phyloP scores from a whole-genome alignment of 2,329 filamentous ascomycete species.

The Cladophialophora chaetospira region DNA sequence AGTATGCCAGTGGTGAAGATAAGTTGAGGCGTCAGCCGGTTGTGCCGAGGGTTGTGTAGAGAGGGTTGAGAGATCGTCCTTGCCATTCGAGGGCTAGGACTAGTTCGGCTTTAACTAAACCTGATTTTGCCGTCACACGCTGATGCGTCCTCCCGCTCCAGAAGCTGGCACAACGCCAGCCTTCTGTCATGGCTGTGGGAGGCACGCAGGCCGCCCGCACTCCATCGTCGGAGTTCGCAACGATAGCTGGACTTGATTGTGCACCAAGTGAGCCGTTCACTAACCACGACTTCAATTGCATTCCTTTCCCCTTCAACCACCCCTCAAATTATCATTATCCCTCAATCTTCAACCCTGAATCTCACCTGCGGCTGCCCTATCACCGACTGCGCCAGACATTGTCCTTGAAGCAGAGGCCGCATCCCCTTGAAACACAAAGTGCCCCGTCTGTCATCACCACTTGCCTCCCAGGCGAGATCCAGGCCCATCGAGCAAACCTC shows the following conservation, averaged over 20 bases:
- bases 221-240: too few species aligned
- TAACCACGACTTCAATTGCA: not conserved
- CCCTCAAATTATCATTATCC: not conserved
- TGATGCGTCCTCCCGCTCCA: not conserved
- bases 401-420: not conserved
- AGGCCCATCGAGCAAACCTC: slow-evolving; percentile 5
- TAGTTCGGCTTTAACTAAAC: slow-evolving; percentile 3
- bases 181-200: not conserved
- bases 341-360: not conserved
- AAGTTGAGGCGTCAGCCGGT: too few species aligned
- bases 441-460: slow-evolving; percentile 5
- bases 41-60: not conserved
- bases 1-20: too few species aligned
- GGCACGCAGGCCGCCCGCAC: too few species aligned
- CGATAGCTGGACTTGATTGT: too few species aligned
- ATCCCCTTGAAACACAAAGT: slow-evolving; percentile 24
- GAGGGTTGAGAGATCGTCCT: not conserved
- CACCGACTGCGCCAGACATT: not conserved
- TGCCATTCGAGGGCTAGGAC: too few species aligned
- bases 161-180: not conserved
- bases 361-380: slow-evolving; percentile 1
- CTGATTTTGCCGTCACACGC: not conserved
- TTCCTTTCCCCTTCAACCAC: not conserved
- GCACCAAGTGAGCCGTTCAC: too few species aligned
- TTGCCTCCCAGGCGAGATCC: slow-evolving; percentile 5